These are phyloP conservation scores for Carnegiea gigantea DNA, from an alignment of 179 eudicot species.

Conservation along the genomic window DNA sequence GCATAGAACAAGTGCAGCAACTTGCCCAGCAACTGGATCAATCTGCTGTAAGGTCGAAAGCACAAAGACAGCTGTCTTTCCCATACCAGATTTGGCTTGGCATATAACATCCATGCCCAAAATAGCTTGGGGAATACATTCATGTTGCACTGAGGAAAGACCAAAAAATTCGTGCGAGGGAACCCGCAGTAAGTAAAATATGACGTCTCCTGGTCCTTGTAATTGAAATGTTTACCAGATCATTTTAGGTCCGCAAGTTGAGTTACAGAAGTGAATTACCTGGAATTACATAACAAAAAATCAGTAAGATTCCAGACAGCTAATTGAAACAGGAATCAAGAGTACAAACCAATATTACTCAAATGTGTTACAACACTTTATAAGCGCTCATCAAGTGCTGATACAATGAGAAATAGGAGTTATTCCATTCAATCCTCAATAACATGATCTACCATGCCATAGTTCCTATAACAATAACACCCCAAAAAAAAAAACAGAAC, in stretches of 20 bases:
- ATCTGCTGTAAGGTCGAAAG: constrained; percentile 90
- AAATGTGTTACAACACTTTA: neutral
- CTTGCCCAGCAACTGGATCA: constrained; percentile 91
- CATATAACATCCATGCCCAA: constrained; percentile 99
- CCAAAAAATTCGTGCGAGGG: constrained; percentile 77
- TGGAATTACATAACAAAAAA: constrained; percentile 36
- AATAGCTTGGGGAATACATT: constrained; percentile 98
- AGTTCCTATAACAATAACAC: neutral
- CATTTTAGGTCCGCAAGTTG: constrained; percentile 56
- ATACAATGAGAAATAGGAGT: constrained; percentile 4
- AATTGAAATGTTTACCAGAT: constrained; percentile 72
- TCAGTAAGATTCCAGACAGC: neutral
- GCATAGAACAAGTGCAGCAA: constrained; percentile 91
- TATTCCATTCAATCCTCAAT: constrained; percentile 6
- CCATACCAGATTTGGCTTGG: constrained; percentile 99
- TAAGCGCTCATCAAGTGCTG: neutral
- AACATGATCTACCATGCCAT: neutral
- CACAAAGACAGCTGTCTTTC: constrained; percentile 97
- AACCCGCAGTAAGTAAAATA: constrained; percentile 64
- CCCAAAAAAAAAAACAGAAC: neutral
- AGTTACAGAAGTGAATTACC: constrained; percentile 63
- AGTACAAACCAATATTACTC: neutral
- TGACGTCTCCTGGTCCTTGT: constrained; percentile 55
- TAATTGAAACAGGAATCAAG: neutral
- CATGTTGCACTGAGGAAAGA: constrained; percentile 96